Evolutionary conservation across 306 rosid genomes (phyloP).

Genomic region (Cajanus cajan): DNA sequence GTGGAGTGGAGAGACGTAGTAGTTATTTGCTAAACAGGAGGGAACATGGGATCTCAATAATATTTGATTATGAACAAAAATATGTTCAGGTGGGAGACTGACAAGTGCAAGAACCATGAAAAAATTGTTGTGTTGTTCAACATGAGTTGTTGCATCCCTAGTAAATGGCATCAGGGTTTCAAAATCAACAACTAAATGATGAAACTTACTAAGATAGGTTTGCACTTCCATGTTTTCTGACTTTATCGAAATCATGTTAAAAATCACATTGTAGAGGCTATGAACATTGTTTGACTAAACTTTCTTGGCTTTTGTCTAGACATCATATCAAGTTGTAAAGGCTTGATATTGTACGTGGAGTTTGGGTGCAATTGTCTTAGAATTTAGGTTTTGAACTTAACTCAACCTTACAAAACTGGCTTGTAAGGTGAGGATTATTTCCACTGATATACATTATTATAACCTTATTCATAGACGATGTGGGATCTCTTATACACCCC

Average conservation of each 20-base stretch:
- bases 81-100: background rate
- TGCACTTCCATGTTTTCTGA: background rate
- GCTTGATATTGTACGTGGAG: no score
- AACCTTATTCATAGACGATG: no score
- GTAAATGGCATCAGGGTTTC: background rate
- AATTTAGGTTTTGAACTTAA: no score
- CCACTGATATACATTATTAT: no score
- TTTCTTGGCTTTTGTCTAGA: no score
- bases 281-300: background rate
- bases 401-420: no score
- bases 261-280: background rate
- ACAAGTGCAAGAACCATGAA: background rate
- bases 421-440: no score
- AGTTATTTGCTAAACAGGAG: background rate
- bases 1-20: background rate
- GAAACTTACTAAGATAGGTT: background rate
- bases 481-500: no score
- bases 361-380: no score
- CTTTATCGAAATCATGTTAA: background rate
- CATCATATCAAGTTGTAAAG: no score
- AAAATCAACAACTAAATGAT: background rate
- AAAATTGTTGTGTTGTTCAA: background rate
- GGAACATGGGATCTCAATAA: background rate
- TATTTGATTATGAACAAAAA: background rate
- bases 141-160: background rate